phyloP scores from a whole-genome alignment of 1,284 basidiomycete species.

The Stygiomarasmius scandens region DNA sequence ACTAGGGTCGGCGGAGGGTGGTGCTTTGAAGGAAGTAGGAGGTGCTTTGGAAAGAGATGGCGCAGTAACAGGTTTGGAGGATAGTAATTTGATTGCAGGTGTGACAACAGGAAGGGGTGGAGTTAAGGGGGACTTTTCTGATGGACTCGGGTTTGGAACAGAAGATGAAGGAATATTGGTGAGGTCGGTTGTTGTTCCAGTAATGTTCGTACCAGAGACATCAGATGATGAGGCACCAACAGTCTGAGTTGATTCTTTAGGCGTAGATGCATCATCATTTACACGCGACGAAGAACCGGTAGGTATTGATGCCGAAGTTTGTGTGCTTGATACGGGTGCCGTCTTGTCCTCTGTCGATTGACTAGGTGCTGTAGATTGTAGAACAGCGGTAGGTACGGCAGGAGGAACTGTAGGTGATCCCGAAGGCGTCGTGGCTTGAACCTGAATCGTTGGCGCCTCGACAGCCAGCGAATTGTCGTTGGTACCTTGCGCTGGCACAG shows the following conservation, averaged over 20 bases:
- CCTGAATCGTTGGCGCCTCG: constrained; percentile 4
- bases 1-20: neutral
- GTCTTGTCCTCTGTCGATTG: neutral
- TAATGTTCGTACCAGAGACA: no score
- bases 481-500: neutral
- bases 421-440: constrained; percentile 7
- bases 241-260: neutral
- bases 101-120: neutral
- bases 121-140: neutral
- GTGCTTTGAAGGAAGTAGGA: constrained; percentile 7
- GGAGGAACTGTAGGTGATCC: neutral
- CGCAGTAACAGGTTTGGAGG: constrained; percentile 16
- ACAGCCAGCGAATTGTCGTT: neutral
- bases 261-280: neutral
- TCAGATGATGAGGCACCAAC: neutral
- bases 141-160: neutral
- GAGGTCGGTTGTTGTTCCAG: no score
- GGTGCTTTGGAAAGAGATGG: constrained; percentile 21
- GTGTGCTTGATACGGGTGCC: neutral
- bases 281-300: neutral
- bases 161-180: neutral
- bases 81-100: neutral
- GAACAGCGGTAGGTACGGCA: neutral
- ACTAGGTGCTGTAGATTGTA: no score
- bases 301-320: neutral